Evolutionary conservation across 768 basidiomycete species (phyloP), one percentile per base, ranked within the genome.

Genomic region (Myochromella boudieri): DNA sequence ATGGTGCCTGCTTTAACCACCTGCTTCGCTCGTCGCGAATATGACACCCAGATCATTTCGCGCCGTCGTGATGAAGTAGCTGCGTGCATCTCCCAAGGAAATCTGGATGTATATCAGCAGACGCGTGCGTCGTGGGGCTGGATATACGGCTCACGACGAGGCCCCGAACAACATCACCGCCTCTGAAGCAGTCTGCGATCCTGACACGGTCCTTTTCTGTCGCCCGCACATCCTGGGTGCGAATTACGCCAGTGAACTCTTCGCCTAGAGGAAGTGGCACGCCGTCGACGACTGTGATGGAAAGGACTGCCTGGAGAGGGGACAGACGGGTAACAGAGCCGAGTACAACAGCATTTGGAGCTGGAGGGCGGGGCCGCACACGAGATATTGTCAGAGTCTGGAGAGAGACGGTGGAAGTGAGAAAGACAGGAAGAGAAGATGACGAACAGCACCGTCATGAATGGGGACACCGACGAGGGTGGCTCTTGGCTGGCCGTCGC

Each of bases 121-220:
- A 8, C 10, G 6, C 14, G n/a, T 34, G n/a, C 33, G 18, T 12
- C 5, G 6, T 34, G 33, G 6, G 14, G n/a, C n/a, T n/a, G n/a
- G n/a, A n/a, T 20, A 10, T 22, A 40, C 10, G 17, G 74, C 85
- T 62, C 62, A 94, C 93, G 58, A 95, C 91, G 29, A 87, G 62
- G 11, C 90, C 91, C 49, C 85, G 81, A 25, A 97, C 86, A 40
- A 95, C 88, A 60, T 97, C 93, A 11, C 94, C 92, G 0, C 91
- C 90, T 20, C 93, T 77, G 64, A 95, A 97, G 59, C 91, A 95
- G 56, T 93, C 89, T 25, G 84, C 82, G 49, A 95, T 88, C 68
- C 88, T 92, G 48, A 95, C 80, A 57, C 82, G 84, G 69, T 94
- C 91, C 57, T 90, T 93, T 60, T 94, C 92, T 1, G 92, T 94